A percentile compares a stretch with the other conserved stretches of the same genome.
Conservation (phyloP, 2,329 filamentous ascomycete genomes). For the Massarina eburnea region DNA sequence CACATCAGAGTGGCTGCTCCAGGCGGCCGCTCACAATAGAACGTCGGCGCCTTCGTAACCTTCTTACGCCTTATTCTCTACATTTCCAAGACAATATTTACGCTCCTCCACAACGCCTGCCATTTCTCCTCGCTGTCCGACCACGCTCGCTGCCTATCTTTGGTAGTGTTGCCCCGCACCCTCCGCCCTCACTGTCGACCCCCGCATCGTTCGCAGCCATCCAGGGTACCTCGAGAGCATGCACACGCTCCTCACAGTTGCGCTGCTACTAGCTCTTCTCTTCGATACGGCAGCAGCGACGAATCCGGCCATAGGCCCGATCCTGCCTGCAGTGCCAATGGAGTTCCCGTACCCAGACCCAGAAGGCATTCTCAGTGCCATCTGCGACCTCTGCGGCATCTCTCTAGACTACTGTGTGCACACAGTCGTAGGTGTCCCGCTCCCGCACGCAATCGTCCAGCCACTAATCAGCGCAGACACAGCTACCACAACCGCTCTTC, state of each 20-base stretch:
- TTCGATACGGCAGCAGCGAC: slow-evolving; percentile 29
- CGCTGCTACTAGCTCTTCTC: slow-evolving; percentile 29
- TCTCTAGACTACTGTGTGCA: slow-evolving; percentile 22
- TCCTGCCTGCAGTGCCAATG: slow-evolving; percentile 19
- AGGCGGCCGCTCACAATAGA: slow-evolving; percentile 27
- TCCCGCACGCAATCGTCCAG: background rate
- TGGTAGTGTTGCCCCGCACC: slow-evolving; percentile 1
- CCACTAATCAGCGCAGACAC: slow-evolving; percentile 18
- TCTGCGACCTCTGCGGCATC: slow-evolving; percentile 29
- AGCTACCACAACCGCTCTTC: slow-evolving; percentile 6
- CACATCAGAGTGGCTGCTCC: slow-evolving; percentile 27
- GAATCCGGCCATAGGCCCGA: slow-evolving; percentile 26
- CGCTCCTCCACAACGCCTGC: background rate
- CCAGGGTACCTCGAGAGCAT: slow-evolving; percentile 25
- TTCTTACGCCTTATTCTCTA: slow-evolving; percentile 17
- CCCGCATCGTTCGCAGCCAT: slow-evolving; percentile 23
- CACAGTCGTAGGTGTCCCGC: slow-evolving; percentile 18
- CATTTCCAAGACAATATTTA: slow-evolving; percentile 11
- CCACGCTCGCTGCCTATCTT: background rate
- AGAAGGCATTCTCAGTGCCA: slow-evolving; percentile 24
- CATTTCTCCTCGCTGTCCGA: background rate
- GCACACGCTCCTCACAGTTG: slow-evolving; percentile 29
- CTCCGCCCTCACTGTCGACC: slow-evolving; percentile 14
- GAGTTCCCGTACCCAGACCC: slow-evolving; percentile 26
- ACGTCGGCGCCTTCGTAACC: slow-evolving; percentile 11